Percentiles rank a stretch among this genome's conserved stretches.
These are phyloP conservation scores for Gossypium herbaceum DNA, from an alignment of 345 rosid species.

Conservation along the genomic window DNA sequence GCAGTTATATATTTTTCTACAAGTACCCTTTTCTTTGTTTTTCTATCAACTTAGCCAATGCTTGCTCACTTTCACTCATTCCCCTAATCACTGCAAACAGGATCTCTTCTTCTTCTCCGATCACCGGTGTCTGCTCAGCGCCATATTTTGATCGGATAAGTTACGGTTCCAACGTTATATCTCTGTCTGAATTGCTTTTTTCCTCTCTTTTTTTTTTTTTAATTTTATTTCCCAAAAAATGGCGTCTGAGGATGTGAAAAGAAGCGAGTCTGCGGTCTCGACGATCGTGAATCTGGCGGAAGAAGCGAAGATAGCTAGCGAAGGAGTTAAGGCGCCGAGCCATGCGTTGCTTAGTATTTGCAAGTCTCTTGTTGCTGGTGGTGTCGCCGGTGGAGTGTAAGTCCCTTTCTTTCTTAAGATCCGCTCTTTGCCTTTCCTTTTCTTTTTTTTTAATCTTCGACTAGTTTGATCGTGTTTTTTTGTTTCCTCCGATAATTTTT, in stretches of 20 bases:
- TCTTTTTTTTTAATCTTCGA: neutral
- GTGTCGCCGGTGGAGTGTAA: constrained; percentile 83
- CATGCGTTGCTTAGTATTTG: constrained; percentile 49
- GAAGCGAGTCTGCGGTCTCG: constrained; percentile 57
- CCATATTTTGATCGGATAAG: constrained; percentile 8
- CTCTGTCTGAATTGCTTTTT: neutral
- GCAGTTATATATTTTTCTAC: neutral
- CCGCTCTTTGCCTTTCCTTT: neutral
- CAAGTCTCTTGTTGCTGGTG: constrained; percentile 78
- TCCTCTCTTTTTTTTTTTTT: neutral
- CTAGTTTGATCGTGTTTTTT: neutral
- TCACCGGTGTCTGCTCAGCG: constrained; percentile 18
- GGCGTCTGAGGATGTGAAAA: constrained; percentile 84
- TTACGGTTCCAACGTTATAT: constrained; percentile 17
- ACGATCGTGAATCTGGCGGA: constrained; percentile 72
- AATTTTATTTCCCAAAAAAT: constrained; percentile 20
- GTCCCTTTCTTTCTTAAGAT: constrained; percentile 18
- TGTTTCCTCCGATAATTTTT: neutral
- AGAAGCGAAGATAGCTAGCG: constrained; percentile 66
- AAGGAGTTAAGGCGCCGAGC: constrained; percentile 62
- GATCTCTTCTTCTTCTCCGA: neutral
- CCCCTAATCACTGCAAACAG: neutral
- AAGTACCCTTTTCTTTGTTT: neutral
- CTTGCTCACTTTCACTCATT: constrained; percentile 1
- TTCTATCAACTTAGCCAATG: neutral